Conservation (phyloP, 768 basidiomycete genomes). For the Hydnomerulius pinastri region DNA sequence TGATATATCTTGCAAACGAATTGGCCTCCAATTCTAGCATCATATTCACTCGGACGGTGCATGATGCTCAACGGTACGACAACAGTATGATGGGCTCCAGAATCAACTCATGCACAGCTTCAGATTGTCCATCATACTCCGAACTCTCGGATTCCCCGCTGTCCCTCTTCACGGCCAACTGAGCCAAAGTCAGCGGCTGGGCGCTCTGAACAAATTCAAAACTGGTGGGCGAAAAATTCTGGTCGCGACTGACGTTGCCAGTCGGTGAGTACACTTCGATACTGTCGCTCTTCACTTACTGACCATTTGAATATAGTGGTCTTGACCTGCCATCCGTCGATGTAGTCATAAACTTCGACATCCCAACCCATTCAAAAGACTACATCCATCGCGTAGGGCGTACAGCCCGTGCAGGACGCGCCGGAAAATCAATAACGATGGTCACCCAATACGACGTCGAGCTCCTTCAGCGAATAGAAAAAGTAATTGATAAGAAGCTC, state of each 20-base stretch:
- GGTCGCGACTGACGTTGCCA: conserved; percentile 96
- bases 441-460: conserved; percentile 99
- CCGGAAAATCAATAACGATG: conserved; percentile 96
- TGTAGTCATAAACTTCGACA: conserved; percentile 96
- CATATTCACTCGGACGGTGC: conserved; percentile 93
- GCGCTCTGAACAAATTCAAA: conserved; percentile 94
- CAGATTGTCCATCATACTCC: conserved; percentile 85
- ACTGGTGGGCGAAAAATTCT: conserved; percentile 88
- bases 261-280: conserved; percentile 55
- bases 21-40: conserved; percentile 93
- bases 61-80: conserved; percentile 80
- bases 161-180: conserved; percentile 96
- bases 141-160: conserved; percentile 90
- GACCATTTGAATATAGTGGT: conserved; percentile 52
- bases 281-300: conserved; percentile 1
- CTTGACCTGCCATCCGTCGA: conserved; percentile 96
- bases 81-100: neutral
- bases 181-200: conserved; percentile 89
- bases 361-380: conserved; percentile 97
- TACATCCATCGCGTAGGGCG: conserved; percentile 98
- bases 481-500: conserved; percentile 91
- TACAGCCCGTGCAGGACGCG: conserved; percentile 96
- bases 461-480: conserved; percentile 91
- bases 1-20: conserved; percentile 86
- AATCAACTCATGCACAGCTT: neutral